Evolutionary conservation across 2,329 filamentous ascomycete species (phyloP).

Genomic region (Elsinoe australis): DNA sequence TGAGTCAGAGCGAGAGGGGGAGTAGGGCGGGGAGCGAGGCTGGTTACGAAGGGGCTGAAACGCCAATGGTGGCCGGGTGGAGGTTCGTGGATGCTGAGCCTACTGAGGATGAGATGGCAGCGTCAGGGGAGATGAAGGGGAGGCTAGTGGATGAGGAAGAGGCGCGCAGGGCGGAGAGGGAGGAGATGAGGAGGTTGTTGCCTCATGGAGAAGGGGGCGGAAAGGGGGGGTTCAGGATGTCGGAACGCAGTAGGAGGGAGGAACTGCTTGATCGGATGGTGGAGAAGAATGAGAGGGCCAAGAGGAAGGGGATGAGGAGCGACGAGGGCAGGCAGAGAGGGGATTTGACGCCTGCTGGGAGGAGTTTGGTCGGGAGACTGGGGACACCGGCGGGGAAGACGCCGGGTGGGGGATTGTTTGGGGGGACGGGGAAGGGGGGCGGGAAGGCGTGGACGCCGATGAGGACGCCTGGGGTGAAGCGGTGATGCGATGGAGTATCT

Average conservation of each 20-base stretch:
- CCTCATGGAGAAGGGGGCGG: conserved; percentile 41
- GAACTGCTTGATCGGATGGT: conserved; percentile 80
- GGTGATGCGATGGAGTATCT: neutral
- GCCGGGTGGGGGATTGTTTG: conserved; percentile 29
- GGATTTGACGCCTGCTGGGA: conserved; percentile 63
- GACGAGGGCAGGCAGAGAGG: conserved; percentile 39
- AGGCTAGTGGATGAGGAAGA: conserved; percentile 28
- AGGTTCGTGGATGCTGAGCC: conserved; percentile 83
- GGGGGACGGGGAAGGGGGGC: conserved; percentile 42
- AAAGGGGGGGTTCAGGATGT: conserved; percentile 67
- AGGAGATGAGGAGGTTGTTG: conserved; percentile 34
- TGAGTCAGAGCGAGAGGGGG: conserved; percentile 50
- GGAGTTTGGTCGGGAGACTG: conserved; percentile 59
- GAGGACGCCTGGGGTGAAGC: conserved; percentile 14
- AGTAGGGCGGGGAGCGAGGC: conserved; percentile 22
- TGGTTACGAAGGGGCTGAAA: conserved; percentile 60
- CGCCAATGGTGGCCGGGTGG: conserved; percentile 86
- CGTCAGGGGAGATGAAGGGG: conserved; percentile 37
- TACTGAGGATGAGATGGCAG: conserved; percentile 48
- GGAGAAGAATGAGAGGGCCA: conserved; percentile 48
- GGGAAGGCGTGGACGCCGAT: conserved; percentile 51
- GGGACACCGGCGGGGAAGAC: conserved; percentile 24
- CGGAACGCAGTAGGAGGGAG: conserved; percentile 67
- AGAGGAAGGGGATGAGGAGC: conserved; percentile 43
- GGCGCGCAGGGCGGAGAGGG: conserved; percentile 29